Conservation (phyloP, 352 stramenopile species). For the Aphanomyces invadans region DNA sequence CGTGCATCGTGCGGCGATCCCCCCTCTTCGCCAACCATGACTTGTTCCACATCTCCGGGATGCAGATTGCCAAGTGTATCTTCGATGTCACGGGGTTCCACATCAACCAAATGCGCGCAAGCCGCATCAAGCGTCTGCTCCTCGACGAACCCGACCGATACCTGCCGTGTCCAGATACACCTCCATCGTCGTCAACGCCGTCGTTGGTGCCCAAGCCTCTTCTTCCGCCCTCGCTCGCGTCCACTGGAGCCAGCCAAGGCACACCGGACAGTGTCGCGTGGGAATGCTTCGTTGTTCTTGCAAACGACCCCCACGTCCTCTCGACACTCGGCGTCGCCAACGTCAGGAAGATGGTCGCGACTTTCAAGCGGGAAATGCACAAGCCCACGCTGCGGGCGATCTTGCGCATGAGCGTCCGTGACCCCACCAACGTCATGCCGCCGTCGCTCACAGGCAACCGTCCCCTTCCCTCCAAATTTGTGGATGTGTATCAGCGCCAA, state of each 20-base stretch:
- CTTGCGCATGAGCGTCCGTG: neutral
- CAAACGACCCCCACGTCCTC: neutral
- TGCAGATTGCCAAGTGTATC: conserved; percentile 14
- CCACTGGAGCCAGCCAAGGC: neutral
- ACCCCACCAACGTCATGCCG: conserved; percentile 7
- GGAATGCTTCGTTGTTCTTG: conserved; percentile 5
- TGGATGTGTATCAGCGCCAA: conserved; percentile 18
- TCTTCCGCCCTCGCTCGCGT: neutral
- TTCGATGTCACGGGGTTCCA: conserved; percentile 13
- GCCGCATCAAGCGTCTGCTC: conserved; percentile 19
- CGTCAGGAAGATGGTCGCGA: conserved; percentile 26
- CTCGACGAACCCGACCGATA: conserved; percentile 12
- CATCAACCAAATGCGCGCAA: conserved; percentile 23
- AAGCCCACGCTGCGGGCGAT: conserved; percentile 17
- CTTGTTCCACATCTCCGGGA: conserved; percentile 13
- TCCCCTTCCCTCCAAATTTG: conserved; percentile 13
- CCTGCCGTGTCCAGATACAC: neutral
- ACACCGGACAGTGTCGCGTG: neutral
- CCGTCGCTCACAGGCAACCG: conserved; percentile 11
- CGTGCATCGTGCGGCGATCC: conserved; percentile 12
- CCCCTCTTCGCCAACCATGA: conserved; percentile 17
- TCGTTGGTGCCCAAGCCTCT: neutral
- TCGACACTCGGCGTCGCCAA: conserved; percentile 1
- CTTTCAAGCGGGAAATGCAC: conserved; percentile 16
- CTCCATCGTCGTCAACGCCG: neutral